Evolutionary conservation across 1,139 yeast species (phyloP).

Genomic region (Schwanniomyces etchellsii): DNA sequence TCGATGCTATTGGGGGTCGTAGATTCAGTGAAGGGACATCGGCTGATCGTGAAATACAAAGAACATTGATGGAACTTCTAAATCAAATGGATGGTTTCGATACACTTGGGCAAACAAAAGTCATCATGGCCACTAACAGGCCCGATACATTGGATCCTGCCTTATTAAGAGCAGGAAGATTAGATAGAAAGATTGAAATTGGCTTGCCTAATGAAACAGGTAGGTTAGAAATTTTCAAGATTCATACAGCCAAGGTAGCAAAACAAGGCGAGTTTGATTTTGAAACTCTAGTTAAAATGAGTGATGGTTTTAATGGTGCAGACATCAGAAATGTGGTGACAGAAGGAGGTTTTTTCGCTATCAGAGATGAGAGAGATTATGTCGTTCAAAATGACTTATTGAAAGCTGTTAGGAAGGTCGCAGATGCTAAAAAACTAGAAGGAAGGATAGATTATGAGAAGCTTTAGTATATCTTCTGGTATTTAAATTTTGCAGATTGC

Average conservation of each 20-base stretch:
- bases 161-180: conserved; percentile 93
- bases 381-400: conserved; percentile 89
- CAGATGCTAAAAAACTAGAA: conserved; percentile 94
- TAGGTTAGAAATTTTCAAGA: conserved; percentile 88
- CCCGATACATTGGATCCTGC: conserved; percentile 99
- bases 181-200: conserved; percentile 95
- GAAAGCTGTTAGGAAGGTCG: conserved; percentile 98
- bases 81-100: conserved; percentile 99
- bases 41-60: conserved; percentile 98
- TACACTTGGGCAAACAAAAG: conserved; percentile 93
- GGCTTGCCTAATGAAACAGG: conserved; percentile 97
- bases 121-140: conserved; percentile 98
- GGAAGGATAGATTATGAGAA: conserved; percentile 94
- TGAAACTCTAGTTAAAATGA: conserved; percentile 96
- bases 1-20: conserved; percentile 98
- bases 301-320: conserved; percentile 99
- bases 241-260: conserved; percentile 80
- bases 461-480: conserved; percentile 35
- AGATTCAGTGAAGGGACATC: conserved; percentile 98
- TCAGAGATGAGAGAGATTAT: conserved; percentile 94
- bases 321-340: conserved; percentile 96
- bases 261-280: conserved; percentile 96
- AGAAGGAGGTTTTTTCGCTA: conserved; percentile 99
- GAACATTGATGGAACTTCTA: conserved; percentile 95
- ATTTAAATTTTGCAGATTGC: no score